Evolutionary conservation across 1,284 basidiomycete species (phyloP).

Genomic region (Leccinum griseonigrum): DNA sequence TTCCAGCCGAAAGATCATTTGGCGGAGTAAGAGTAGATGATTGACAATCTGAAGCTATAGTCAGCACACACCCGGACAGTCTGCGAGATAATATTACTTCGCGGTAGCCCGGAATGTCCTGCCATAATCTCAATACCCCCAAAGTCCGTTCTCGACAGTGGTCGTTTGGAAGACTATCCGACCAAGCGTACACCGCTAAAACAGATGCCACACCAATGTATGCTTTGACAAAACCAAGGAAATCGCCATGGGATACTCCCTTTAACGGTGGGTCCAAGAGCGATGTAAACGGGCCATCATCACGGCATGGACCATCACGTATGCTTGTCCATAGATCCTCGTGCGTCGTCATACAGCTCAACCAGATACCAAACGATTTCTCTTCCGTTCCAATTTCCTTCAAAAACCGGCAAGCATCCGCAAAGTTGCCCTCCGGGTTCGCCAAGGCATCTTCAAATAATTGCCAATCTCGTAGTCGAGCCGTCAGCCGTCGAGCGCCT

Average conservation of each 20-base stretch:
- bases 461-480: constrained; percentile 58
- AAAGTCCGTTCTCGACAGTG: constrained; percentile 60
- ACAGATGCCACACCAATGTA: constrained; percentile 65
- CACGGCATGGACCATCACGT: constrained; percentile 10
- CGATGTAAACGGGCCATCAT: constrained; percentile 14
- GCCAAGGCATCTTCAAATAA: constrained; percentile 57
- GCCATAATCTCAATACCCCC: constrained; percentile 67
- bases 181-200: constrained; percentile 75
- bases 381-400: constrained; percentile 62
- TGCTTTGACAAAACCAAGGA: constrained; percentile 60
- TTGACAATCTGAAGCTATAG: constrained; percentile 21
- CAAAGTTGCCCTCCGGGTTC: constrained; percentile 50
- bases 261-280: constrained; percentile 19
- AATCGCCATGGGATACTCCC: constrained; percentile 50
- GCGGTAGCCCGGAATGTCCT: constrained; percentile 40
- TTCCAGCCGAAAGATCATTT: constrained; percentile 27
- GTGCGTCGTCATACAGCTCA: constrained; percentile 62
- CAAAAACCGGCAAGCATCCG: constrained; percentile 45
- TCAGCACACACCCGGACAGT: constrained; percentile 3
- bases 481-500: constrained; percentile 44
- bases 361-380: constrained; percentile 65
- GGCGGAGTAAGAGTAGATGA: constrained; percentile 26
- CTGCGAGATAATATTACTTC: constrained; percentile 43
- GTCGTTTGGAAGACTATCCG: constrained; percentile 69
- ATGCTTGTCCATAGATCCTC: constrained; percentile 41